Percentiles rank a stretch among this genome's conserved stretches.
phyloP scores from a whole-genome alignment of 768 basidiomycete species.

The Boletus rubroflammeus region DNA sequence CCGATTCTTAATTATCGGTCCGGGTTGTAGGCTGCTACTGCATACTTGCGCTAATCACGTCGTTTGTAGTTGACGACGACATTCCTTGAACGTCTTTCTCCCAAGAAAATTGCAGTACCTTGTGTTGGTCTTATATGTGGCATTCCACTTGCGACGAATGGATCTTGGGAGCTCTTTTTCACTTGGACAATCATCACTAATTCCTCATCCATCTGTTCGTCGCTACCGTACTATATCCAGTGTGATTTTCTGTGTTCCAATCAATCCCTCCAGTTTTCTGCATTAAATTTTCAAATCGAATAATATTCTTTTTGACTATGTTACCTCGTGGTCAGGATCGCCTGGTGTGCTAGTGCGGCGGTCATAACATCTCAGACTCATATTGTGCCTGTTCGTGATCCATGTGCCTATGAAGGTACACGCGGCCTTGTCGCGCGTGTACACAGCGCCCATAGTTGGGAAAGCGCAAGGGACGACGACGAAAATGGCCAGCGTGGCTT shows the following conservation, averaged over 20 bases:
- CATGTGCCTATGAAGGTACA: not conserved
- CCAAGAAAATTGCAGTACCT: not conserved
- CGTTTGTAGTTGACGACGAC: not conserved
- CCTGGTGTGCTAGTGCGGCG: not conserved
- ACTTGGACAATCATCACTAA: not conserved
- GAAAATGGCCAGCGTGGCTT: not conserved
- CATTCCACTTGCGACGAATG: not conserved
- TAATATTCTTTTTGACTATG: no score
- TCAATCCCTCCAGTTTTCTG: not conserved
- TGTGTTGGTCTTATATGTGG: not conserved
- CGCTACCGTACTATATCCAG: not conserved
- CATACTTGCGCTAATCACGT: not conserved
- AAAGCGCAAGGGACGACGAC: not conserved
- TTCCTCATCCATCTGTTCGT: not conserved
- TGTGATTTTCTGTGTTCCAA: not conserved
- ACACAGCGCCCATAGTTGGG: not conserved
- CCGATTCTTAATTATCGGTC: not conserved
- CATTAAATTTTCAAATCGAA: not conserved
- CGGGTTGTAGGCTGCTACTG: no score
- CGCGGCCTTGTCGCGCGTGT: not conserved
- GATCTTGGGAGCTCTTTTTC: not conserved
- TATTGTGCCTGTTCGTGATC: not conserved
- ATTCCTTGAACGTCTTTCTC: not conserved
- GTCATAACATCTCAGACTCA: not conserved
- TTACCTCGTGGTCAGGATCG: not conserved